These are phyloP conservation scores for Globisporangium sylvaticum DNA, from an alignment of 352 stramenopile genomes.

Conservation along the genomic window DNA sequence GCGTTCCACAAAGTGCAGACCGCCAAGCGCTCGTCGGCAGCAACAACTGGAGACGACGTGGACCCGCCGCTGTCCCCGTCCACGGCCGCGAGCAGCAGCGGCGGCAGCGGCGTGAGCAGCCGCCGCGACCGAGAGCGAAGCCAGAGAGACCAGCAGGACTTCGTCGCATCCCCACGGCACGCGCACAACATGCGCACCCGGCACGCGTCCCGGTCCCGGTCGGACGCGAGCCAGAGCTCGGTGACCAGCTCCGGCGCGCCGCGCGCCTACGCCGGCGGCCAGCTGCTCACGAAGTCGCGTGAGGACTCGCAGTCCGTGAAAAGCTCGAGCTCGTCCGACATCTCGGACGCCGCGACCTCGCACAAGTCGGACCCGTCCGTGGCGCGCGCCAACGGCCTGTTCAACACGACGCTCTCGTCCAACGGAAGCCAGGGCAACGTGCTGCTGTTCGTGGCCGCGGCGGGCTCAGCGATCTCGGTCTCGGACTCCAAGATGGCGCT, in stretches of 20 bases:
- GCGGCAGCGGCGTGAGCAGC: neutral
- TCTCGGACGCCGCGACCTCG: neutral
- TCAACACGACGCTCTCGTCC: constrained; percentile 23
- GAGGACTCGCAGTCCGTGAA: constrained; percentile 23
- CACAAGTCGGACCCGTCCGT: constrained; percentile 18
- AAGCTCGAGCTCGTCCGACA: constrained; percentile 24
- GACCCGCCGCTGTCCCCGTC: constrained; percentile 8
- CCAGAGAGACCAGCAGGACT: neutral
- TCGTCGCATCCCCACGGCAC: constrained; percentile 17
- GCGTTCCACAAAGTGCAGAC: constrained; percentile 60
- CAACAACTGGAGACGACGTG: constrained; percentile 15
- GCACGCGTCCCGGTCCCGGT: constrained; percentile 16
- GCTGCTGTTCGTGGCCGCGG: constrained; percentile 64
- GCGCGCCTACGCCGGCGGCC: constrained; percentile 24
- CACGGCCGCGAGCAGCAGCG: constrained; percentile 7
- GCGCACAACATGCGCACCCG: constrained; percentile 26
- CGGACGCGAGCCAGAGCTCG: constrained; percentile 23
- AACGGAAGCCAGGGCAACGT: constrained; percentile 47
- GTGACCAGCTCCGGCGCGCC: constrained; percentile 18
- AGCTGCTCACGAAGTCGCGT: constrained; percentile 14
- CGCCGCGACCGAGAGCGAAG: neutral
- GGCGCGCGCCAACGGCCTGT: constrained; percentile 26
- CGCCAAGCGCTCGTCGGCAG: constrained; percentile 20
- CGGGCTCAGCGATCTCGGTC: constrained; percentile 60
- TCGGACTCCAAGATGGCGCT: constrained; percentile 57